Base-by-base conservation (phyloP, 164 flowering plant genomes). In the Chimonanthus salicifolius region DNA sequence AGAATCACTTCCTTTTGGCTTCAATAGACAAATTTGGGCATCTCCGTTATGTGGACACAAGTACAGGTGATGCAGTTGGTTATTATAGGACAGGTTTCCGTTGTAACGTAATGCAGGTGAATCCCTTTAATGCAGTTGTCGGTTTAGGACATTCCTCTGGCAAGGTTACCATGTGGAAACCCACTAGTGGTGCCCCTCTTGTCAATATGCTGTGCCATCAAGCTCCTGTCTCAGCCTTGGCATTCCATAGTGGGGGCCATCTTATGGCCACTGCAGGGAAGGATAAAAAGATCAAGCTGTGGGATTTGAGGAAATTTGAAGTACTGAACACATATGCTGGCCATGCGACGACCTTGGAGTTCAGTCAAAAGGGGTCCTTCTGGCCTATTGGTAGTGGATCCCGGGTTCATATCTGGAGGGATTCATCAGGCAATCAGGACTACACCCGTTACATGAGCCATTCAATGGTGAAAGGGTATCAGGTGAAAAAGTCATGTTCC, bases 211-310 rank as follows among this genome's bases (percentile, higher is more conserved):
- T 88, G 58, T 89, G 92, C 72, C 98, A 92, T 78, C 87, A 78
- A 10, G 99, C 97, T 5, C 89, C 92, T 9, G 64, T 93, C 47
- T 78, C 92, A n/a, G 93, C 98, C 51, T 47, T 92, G 76, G 97
- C 98, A 50, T 92, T 92, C 83, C 98, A 93, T 76, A 87, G 91
- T 0, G 91, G 86, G 72, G 99, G 99, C 67, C 84, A 92, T 81
- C 87, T 93, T 58, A 91, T 95, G 98, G 99, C 98, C 50, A 92
- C 98, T 18, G 83, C 98, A 72, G 98, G 97, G n/a, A 82, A 80
- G 83, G 98, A 93, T 33, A 73, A 80, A 74, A 93, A 91, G 76
- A 90, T 95, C 64, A 95, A 92, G 78, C 75, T 95, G 46, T 95
- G 98, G 99, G 99, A 92, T 79, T 78, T 95, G 84, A 87, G 99